These are phyloP conservation scores for Xylariaceae sp. DNA, from an alignment of 2,329 filamentous ascomycete genomes.

Conservation along the genomic window DNA sequence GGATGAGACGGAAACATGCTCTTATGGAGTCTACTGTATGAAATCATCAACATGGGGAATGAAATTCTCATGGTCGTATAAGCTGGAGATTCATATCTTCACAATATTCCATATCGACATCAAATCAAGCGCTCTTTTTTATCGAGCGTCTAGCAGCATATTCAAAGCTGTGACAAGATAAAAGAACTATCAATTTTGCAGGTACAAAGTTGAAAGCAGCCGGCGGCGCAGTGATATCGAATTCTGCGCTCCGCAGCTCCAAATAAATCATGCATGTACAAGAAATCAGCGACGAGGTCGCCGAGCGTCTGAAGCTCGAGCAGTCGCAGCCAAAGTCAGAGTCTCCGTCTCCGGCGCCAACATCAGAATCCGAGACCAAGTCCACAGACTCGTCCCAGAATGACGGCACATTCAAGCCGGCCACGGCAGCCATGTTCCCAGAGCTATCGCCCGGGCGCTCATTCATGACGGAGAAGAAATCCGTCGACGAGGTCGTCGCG, in stretches of 20 bases:
- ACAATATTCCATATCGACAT: no score
- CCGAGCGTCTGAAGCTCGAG: slow-evolving; percentile 36
- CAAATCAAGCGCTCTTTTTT: no score
- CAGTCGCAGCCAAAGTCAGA: slow-evolving; percentile 26
- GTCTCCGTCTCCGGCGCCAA: neutral
- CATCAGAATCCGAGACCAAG: neutral
- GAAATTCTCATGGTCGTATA: no score
- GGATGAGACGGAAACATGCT: no score
- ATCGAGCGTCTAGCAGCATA: no score
- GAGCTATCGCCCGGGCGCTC: slow-evolving; percentile 44
- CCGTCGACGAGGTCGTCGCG: slow-evolving; percentile 50
- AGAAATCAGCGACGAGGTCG: slow-evolving; percentile 38
- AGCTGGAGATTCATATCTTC: no score
- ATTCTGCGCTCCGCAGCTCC: neutral
- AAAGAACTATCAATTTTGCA: no score
- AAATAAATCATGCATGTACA: slow-evolving; percentile 37
- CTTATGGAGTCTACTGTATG: no score
- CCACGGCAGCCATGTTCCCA: slow-evolving; percentile 30
- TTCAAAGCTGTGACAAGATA: no score
- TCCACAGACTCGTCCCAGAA: slow-evolving; percentile 2
- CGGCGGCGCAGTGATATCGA: neutral
- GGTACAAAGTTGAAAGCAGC: neutral
- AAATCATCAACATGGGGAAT: no score
- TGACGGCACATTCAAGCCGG: neutral
- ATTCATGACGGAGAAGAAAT: slow-evolving; percentile 37